Evolutionary conservation across 1,284 basidiomycete genomes (phyloP).

Genomic region (Ganoderma meredithae): DNA sequence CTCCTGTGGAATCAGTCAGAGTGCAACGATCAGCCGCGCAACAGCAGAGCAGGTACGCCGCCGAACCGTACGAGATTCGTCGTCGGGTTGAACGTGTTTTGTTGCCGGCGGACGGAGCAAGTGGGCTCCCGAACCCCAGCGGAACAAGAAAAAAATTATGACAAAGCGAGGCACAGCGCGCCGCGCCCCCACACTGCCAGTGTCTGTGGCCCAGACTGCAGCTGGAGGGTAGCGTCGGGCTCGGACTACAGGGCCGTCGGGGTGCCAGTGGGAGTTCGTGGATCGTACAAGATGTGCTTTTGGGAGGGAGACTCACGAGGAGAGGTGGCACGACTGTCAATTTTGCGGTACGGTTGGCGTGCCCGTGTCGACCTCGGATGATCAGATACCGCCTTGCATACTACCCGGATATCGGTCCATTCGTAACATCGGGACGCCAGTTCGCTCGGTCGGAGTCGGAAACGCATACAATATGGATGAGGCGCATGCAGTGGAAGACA

Average conservation of each 20-base stretch:
- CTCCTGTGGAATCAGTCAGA: background rate
- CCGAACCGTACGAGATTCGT: constrained; percentile 2
- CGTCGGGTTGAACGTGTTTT: constrained; percentile 1
- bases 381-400: too few species aligned
- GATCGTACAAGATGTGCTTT: constrained; percentile 12
- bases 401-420: too few species aligned
- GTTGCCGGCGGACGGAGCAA: constrained; percentile 18
- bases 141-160: constrained; percentile 7
- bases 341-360: background rate
- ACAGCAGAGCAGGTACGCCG: background rate
- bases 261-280: background rate
- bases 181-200: background rate
- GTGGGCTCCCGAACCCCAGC: constrained; percentile 17
- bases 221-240: background rate
- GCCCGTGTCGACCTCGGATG: constrained; percentile 1
- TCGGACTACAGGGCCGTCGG: constrained; percentile 1
- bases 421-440: too few species aligned
- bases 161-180: constrained; percentile 8
- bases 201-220: background rate
- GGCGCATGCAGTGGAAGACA: too few species aligned
- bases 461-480: too few species aligned
- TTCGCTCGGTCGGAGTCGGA: too few species aligned
- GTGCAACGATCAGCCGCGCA: background rate
- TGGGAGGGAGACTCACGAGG: background rate
- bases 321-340: constrained; percentile 10